Conservation (phyloP, 345 rosid species). For the Sonneratia caseolaris region DNA sequence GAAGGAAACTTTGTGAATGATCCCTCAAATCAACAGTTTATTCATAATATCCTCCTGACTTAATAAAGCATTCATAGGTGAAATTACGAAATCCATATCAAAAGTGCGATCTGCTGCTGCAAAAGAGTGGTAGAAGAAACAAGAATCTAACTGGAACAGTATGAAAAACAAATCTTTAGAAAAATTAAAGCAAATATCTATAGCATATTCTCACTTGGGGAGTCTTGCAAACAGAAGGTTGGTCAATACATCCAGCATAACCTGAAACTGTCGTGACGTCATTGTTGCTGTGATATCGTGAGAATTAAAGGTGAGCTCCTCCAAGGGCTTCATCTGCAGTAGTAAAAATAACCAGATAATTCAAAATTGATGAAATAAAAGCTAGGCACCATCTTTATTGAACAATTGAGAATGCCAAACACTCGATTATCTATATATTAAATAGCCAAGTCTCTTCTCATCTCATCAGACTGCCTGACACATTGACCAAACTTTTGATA, state of each 20-base stretch:
- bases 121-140: neutral
- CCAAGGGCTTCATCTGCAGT: slow-evolving; percentile 87
- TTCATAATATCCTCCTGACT: neutral
- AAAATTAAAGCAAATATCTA: neutral
- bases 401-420: neutral
- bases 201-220: slow-evolving; percentile 67
- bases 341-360: slow-evolving; percentile 11
- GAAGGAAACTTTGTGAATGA: neutral
- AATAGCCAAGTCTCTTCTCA: neutral
- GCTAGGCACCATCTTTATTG: neutral
- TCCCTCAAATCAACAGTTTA: neutral
- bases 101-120: neutral
- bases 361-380: neutral
- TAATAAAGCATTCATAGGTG: neutral
- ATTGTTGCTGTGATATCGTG: slow-evolving; percentile 77
- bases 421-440: neutral
- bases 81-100: neutral
- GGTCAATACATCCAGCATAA: slow-evolving; percentile 92
- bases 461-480: too few species aligned
- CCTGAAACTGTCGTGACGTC: slow-evolving; percentile 98
- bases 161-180: neutral
- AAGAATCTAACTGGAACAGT: neutral
- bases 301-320: slow-evolving; percentile 89
- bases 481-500: too few species aligned
- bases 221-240: slow-evolving; percentile 96